Evolutionary conservation across 495 filamentous ascomycete genomes (phyloP), one percentile per base, ranked within the genome.

Genomic region (Penicillium antarcticum): DNA sequence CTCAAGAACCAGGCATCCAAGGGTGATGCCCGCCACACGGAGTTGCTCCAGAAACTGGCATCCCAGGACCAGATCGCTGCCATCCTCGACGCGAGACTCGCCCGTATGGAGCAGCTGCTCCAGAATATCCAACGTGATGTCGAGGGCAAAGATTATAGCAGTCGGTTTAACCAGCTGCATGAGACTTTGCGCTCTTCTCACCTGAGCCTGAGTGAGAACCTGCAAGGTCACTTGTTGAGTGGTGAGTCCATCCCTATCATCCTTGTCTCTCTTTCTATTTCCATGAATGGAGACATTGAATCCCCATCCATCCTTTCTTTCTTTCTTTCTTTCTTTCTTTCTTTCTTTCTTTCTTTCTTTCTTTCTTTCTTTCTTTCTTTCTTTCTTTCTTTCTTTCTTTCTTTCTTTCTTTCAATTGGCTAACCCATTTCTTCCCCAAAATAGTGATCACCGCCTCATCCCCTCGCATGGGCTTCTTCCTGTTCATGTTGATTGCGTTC

Each of bases 401-500:
- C 26, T 23, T 21, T 26, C 21, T n/a, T 41, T 9, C 1, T 5
- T 13, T 10, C 24, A 37, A 3, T 37, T 16, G 19, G 23, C 37
- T 48, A 42, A 45, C 21, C 39, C 29, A 3, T 23, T 14, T 36
- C 53, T 60, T 45, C 63, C 47, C 55, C 39, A 4, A 38, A n/a
- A 34, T 31, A 88, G 86, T 82, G 43, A 78, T 87, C 26, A 74
- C 78, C 18, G 68, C 79, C 16, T 77, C 74, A 19, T 73, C 77
- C 18, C 85, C 86, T 0, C 82, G 85, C 32, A 84, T 95, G 76
- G 81, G 83, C 19, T 78, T 82, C 60, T 82, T 95, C 57, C 74
- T 96, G 50, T 78, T 87, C 65, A 68, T 91, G 32, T 77, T 95
- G 35, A 74, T 98, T 40, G 82, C 80, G 26, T 83, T 89, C 58